phyloP scores from a whole-genome alignment of 2,329 filamentous ascomycete species.

The Fusarium sp. region DNA sequence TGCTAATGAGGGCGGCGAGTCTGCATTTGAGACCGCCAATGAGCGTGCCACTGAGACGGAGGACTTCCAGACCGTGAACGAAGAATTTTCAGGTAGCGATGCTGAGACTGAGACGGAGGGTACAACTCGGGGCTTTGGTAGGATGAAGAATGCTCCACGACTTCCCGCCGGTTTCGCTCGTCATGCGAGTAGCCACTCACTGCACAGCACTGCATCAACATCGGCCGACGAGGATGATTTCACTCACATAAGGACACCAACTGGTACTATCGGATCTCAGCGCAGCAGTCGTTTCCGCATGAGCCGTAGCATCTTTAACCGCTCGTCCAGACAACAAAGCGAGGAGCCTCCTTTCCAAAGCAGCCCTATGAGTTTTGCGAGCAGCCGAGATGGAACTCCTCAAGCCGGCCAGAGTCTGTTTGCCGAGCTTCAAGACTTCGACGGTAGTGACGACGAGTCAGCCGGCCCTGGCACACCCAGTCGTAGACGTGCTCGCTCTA shows the following conservation, averaged over 20 bases:
- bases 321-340: slow-evolving; percentile 73
- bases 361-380: slow-evolving; percentile 71
- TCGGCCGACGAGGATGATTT: slow-evolving; percentile 81
- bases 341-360: slow-evolving; percentile 71
- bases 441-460: slow-evolving; percentile 81
- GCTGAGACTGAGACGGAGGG: slow-evolving; percentile 93
- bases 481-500: slow-evolving; percentile 62
- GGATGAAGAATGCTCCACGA: slow-evolving; percentile 60
- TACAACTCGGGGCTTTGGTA: slow-evolving; percentile 61
- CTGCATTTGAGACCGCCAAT: slow-evolving; percentile 77
- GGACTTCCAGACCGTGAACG: slow-evolving; percentile 93
- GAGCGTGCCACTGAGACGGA: slow-evolving; percentile 91
- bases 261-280: slow-evolving; percentile 71
- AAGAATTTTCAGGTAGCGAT: slow-evolving; percentile 81
- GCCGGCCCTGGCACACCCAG: slow-evolving; percentile 69
- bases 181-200: slow-evolving; percentile 74
- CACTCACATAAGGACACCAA: slow-evolving; percentile 72
- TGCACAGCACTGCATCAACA: slow-evolving; percentile 90
- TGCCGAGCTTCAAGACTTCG: slow-evolving; percentile 88
- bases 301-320: slow-evolving; percentile 72
- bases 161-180: slow-evolving; percentile 56
- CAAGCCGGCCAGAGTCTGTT: slow-evolving; percentile 83
- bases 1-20: slow-evolving; percentile 81
- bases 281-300: slow-evolving; percentile 79
- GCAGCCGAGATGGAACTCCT: slow-evolving; percentile 65